A percentile compares a stretch with the other conserved stretches of the same genome.
These are phyloP conservation scores for Leishmania tropica DNA, from an alignment of 208 protist genomes.

Conservation along the genomic window DNA sequence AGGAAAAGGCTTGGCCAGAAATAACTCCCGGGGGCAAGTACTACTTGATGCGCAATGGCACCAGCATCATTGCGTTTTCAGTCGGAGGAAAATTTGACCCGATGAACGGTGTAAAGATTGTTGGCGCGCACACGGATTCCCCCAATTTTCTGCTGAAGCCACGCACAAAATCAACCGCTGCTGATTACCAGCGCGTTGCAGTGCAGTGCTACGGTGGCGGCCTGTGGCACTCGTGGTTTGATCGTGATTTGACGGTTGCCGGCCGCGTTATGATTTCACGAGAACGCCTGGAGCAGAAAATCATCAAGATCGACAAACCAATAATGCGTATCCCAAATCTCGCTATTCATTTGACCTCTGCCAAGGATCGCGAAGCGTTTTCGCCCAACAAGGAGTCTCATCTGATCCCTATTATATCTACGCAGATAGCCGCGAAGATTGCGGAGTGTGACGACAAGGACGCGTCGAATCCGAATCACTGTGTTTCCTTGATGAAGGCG, in stretches of 20 bases:
- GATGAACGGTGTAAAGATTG: constrained; percentile 92
- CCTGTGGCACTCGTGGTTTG: constrained; percentile 93
- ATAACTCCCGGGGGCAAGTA: constrained; percentile 91
- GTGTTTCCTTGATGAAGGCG: constrained; percentile 73
- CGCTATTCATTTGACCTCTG: constrained; percentile 95
- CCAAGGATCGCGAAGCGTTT: constrained; percentile 83
- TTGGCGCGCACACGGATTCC: constrained; percentile 98
- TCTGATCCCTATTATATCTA: constrained; percentile 92
- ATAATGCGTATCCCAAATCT: constrained; percentile 96
- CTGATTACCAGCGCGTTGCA: constrained; percentile 60
- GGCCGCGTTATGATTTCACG: constrained; percentile 73
- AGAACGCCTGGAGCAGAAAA: constrained; percentile 40
- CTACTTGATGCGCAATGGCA: constrained; percentile 97
- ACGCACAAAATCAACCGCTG: constrained; percentile 36
- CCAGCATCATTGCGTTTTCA: constrained; percentile 95
- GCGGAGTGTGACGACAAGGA: constrained; percentile 19
- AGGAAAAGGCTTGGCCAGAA: constrained; percentile 62
- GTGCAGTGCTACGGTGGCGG: constrained; percentile 91
- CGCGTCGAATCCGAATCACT: constrained; percentile 40
- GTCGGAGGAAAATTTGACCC: constrained; percentile 93
- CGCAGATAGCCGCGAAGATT: constrained; percentile 39
- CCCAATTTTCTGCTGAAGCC: constrained; percentile 92
- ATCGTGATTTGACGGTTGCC: constrained; percentile 88
- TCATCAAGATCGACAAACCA: constrained; percentile 89
- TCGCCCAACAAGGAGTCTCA: constrained; percentile 96